Evolutionary conservation across 306 rosid genomes (phyloP), one percentile per base, ranked within the genome.

Genomic region (Lathyrus aphaca): DNA sequence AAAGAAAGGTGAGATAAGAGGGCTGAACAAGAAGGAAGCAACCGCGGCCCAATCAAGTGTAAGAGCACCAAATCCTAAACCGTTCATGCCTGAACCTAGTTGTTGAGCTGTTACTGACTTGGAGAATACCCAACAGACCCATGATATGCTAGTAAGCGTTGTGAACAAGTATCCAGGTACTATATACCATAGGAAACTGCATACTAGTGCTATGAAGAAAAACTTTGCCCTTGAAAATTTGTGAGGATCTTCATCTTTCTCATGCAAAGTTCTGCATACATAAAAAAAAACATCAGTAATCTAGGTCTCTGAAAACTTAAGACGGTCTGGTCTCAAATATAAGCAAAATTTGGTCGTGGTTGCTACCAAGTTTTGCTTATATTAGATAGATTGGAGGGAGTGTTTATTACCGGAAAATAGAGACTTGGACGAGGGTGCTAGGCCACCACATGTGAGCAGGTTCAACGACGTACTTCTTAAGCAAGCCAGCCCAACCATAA

Each of bases 361-460:
- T 6, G 1, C 3, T 8, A 32, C 38, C 38, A 32, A 32, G 1
- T 32, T 32, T 32, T 32, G 5, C 6, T 32, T 35, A 35, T 35
- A 35, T 35, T 0, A 1, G 39, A 35, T 10, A 32, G 9, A 6
- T 32, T 9, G 8, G 38, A 32, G 38, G 38, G 9, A 35, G 39
- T 35, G 39, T 57, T 30, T 15, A 30, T 15, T 35, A 63, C 97
- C 93, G 54, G 75, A 88, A 91, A 13, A 91, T 88, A 3, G 97
- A 88, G 44, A 88, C 93, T 40, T 88, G 96, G 39, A 85, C 91
- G 3, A 91, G 89, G 30, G 89, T 85, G 9, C 55, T 15, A 1
- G 96, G 97, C 96, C 97, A 91, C 97, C 97, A 91, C 97, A 88
- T 88, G 42, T 91, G 88, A 9, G 93, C 91, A 0, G 97, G 96